A percentile compares a stretch with the other conserved stretches of the same genome.
phyloP scores from a whole-genome alignment of 1,284 basidiomycete species.

The Takashimella koratensis region DNA sequence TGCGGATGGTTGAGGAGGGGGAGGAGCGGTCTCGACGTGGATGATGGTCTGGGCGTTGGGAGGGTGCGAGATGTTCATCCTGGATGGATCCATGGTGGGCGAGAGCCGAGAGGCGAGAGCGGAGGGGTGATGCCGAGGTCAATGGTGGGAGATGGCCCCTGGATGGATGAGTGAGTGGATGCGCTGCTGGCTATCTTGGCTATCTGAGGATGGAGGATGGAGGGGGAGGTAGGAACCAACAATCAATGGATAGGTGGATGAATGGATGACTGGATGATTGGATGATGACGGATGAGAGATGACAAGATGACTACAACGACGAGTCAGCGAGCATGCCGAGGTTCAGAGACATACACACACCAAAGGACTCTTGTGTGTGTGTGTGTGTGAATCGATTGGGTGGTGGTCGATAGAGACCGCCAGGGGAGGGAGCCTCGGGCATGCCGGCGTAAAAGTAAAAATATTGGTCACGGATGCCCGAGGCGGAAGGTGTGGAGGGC shows the following conservation, averaged over 20 bases:
- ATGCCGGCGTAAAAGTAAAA: no score
- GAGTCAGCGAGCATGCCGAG: background rate
- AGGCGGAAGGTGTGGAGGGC: no score
- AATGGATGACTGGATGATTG: background rate
- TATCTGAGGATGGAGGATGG: background rate
- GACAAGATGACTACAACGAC: background rate
- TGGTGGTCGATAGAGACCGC: no score
- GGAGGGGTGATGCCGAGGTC: background rate
- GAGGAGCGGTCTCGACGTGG: conserved; percentile 10
- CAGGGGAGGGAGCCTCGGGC: no score
- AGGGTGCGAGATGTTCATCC: conserved; percentile 8
- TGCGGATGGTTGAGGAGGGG: background rate
- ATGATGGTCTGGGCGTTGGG: conserved; percentile 13
- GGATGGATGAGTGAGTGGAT: no score
- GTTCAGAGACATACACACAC: no score
- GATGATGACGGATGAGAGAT: background rate
- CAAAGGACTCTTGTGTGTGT: no score
- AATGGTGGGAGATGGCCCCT: no score
- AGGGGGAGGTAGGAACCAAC: background rate
- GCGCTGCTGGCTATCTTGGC: no score
- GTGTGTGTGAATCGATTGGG: no score
- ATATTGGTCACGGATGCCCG: no score
- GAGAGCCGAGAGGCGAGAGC: background rate
- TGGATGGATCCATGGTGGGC: background rate
- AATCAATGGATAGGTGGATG: background rate